Conservation (phyloP, 371 early-diverging fungal species). For the Chytridium lagenaria region DNA sequence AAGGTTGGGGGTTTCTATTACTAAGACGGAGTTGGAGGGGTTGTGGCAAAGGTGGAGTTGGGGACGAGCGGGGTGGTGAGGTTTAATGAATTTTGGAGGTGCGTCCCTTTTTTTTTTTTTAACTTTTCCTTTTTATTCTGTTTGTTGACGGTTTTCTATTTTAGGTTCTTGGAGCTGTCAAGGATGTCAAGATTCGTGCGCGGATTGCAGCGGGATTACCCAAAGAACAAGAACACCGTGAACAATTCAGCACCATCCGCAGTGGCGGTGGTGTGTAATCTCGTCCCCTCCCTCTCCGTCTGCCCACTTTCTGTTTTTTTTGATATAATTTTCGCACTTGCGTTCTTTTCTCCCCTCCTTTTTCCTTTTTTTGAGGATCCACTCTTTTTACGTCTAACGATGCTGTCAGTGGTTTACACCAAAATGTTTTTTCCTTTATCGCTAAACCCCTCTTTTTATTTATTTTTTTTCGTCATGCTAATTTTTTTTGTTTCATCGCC, state of each 20-base stretch:
- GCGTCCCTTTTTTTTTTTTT: conserved; percentile 17
- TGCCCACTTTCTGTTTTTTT: too few relatives aligned
- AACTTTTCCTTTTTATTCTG: neutral
- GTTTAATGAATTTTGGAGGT: conserved; percentile 82
- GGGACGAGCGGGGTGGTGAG: conserved; percentile 62
- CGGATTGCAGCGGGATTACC: conserved; percentile 50
- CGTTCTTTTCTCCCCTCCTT: too few relatives aligned
- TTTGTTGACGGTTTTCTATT: neutral
- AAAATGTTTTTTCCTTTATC: too few relatives aligned
- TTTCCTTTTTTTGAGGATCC: too few relatives aligned
- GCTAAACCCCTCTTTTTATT: too few relatives aligned
- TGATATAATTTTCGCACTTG: too few relatives aligned
- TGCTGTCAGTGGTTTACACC: too few relatives aligned
- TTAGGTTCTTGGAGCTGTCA: conserved; percentile 55
- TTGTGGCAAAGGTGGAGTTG: conserved; percentile 59
- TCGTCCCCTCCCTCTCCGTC: too few relatives aligned
- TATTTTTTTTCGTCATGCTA: too few relatives aligned
- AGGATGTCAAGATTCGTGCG: conserved; percentile 57
- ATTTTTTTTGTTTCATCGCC: too few relatives aligned
- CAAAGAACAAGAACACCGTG: conserved; percentile 38
- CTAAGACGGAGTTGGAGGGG: conserved; percentile 21
- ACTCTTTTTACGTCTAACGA: too few relatives aligned
- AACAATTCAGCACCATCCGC: conserved; percentile 61
- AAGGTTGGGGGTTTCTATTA: conserved; percentile 40
- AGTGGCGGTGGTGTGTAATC: conserved; percentile 76